Evolutionary conservation across 2,329 filamentous ascomycete species (phyloP), one percentile per base, ranked within the genome.

Genomic region (Colletotrichum somersetense): DNA sequence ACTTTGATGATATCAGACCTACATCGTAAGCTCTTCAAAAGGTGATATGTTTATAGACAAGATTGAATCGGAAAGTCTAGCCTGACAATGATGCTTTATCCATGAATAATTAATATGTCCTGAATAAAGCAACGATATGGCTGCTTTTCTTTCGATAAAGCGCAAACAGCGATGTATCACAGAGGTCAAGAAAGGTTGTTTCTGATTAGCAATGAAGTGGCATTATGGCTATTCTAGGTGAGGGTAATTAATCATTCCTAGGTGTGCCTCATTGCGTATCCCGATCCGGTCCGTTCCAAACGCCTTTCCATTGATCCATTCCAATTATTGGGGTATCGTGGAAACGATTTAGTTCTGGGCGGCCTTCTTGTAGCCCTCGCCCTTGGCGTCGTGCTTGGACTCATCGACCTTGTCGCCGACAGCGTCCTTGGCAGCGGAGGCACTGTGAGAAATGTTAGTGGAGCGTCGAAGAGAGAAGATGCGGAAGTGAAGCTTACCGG

Each of bases 391-490:
- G 77, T 85, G 83, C 63, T 72, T 69, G 35, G 73, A 59, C 81
- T 85, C 85, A 66, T 82, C 62, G 26, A 81, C 59, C 84, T 87
- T 87, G 82, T 87, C 85, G 46, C 81, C 77, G 0, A 83, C 44
- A 53, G 85, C 85, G 50, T 87, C 85, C 81, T 86, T 86, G 75
- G 84, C 82, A n/a, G 85, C 85, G 11, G 81, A 81, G 73, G 82
- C 81, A 73, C 85, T 86, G 72, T 50, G 42, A 12, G 26, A 0
- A 0, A 20, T 52, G n/a, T 85, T 80, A 84, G 73, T 6, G 66
- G 71, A 3, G 73, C n/a, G 58, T n/a, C 38, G 16, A 30, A 18
- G 4, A 18, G 4, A 12, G 5, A 0, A 5, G 7, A 5, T 3
- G 6, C 4, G 10, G 30, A n/a, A 1, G n/a, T 46, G 2, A 55